Conservation (phyloP, 2,329 filamentous ascomycete genomes). For the Dactylellina sp. region DNA sequence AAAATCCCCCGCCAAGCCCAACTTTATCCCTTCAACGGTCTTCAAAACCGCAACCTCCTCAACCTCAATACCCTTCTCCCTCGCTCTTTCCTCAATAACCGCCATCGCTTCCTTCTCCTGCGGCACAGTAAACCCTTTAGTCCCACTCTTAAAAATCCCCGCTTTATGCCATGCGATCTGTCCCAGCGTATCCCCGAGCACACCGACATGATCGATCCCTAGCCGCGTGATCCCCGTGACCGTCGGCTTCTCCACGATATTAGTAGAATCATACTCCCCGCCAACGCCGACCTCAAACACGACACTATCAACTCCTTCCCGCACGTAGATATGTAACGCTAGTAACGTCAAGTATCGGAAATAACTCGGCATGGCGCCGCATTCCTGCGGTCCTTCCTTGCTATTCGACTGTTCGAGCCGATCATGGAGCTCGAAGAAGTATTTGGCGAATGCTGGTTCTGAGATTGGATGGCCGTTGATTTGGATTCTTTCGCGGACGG, state of each 20-base stretch:
- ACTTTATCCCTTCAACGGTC: conserved; percentile 60
- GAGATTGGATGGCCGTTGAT: conserved; percentile 72
- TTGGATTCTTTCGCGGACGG: conserved; percentile 75
- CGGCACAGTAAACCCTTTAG: conserved; percentile 73
- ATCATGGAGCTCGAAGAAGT: conserved; percentile 78
- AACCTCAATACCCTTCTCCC: conserved; percentile 68
- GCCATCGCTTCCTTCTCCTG: conserved; percentile 70
- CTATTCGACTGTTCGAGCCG: conserved; percentile 65
- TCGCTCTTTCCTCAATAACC: conserved; percentile 72
- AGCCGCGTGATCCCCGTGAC: conserved; percentile 81
- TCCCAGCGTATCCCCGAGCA: conserved; percentile 82
- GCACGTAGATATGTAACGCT: conserved; percentile 84
- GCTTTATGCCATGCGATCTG: conserved; percentile 93
- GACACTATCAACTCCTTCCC: conserved; percentile 79
- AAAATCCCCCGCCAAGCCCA: conserved; percentile 67
- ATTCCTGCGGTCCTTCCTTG: conserved; percentile 62
- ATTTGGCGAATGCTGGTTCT: conserved; percentile 71
- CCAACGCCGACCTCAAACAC: conserved; percentile 95
- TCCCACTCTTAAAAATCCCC: conserved; percentile 80
- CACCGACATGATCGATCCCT: conserved; percentile 84
- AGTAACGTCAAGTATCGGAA: conserved; percentile 92
- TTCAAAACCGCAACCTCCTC: conserved; percentile 64
- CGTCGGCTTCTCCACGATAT: conserved; percentile 78
- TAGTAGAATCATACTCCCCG: conserved; percentile 92
- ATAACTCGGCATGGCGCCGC: conserved; percentile 82